A percentile compares a stretch with the other conserved stretches of the same genome.
Evolutionary conservation across 306 rosid genomes (phyloP).

Genomic region (Heteromeles arbutifolia): DNA sequence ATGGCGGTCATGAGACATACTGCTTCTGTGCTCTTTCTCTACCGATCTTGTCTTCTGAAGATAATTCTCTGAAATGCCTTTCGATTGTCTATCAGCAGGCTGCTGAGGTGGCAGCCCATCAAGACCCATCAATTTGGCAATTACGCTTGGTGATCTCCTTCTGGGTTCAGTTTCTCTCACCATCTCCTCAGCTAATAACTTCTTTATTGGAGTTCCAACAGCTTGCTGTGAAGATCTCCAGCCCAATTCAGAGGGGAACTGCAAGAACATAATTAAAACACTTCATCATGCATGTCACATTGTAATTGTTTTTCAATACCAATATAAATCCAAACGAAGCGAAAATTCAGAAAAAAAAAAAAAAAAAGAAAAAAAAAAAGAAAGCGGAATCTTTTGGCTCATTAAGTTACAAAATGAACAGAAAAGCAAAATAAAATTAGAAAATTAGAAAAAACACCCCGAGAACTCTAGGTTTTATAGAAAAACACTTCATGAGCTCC

Average conservation of each 20-base stretch:
- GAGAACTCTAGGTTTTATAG: neutral
- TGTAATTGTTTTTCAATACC: neutral
- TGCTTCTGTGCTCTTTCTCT: constrained; percentile 41
- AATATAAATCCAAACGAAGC: constrained; percentile 1
- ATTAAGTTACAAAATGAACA: neutral
- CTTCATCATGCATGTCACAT: constrained; percentile 5
- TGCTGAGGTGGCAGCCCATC: constrained; percentile 76
- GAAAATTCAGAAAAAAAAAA: neutral
- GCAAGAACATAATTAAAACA: constrained; percentile 21
- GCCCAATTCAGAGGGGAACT: constrained; percentile 55
- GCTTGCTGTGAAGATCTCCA: constrained; percentile 52
- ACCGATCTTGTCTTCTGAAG: constrained; percentile 17
- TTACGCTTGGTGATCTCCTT: constrained; percentile 66
- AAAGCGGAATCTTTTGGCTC: neutral
- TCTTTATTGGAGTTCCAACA: constrained; percentile 65
- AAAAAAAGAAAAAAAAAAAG: neutral
- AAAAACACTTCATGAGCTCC: neutral
- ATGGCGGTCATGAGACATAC: constrained; percentile 23
- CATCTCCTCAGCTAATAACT: constrained; percentile 79
- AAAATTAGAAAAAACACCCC: neutral
- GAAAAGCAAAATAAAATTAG: neutral
- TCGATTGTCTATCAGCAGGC: constrained; percentile 44
- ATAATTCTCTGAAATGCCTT: constrained; percentile 26
- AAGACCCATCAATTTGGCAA: constrained; percentile 97
- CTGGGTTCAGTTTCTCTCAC: constrained; percentile 41